A percentile compares a stretch with the other conserved stretches of the same genome.
phyloP scores from a whole-genome alignment of 2,329 filamentous ascomycete genomes.

The Aspergillus sp. region DNA sequence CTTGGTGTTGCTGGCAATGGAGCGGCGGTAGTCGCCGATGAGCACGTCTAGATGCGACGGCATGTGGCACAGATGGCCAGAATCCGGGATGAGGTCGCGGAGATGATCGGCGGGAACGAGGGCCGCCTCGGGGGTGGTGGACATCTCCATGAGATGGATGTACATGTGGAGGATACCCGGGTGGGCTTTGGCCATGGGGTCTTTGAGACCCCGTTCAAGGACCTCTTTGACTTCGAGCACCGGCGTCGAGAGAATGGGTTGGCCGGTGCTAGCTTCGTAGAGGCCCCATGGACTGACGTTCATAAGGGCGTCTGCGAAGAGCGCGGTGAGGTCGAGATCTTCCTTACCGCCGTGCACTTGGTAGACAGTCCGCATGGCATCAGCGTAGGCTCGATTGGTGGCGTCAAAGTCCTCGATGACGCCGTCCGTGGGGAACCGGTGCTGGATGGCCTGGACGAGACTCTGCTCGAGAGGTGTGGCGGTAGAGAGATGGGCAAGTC shows the following conservation, averaged over 20 bases:
- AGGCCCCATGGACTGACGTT: constrained; percentile 62
- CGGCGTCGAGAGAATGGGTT: constrained; percentile 52
- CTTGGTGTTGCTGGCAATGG: constrained; percentile 63
- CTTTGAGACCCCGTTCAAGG: constrained; percentile 56
- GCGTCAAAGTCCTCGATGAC: constrained; percentile 48
- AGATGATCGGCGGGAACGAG: constrained; percentile 61
- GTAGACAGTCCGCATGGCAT: constrained; percentile 59
- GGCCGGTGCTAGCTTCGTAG: constrained; percentile 59
- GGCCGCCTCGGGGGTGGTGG: constrained; percentile 60
- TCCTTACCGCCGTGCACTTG: constrained; percentile 40
- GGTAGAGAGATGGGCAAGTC: not conserved
- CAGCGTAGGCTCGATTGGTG: constrained; percentile 59
- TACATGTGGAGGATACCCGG: constrained; percentile 72
- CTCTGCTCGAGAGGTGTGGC: constrained; percentile 48
- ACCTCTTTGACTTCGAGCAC: constrained; percentile 58
- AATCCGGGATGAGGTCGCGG: constrained; percentile 63
- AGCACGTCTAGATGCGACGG: constrained; percentile 72
- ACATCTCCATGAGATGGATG: constrained; percentile 77
- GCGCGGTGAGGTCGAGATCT: constrained; percentile 59
- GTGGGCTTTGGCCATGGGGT: constrained; percentile 53
- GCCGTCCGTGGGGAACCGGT: constrained; percentile 57
- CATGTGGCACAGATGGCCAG: constrained; percentile 72
- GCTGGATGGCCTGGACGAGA: constrained; percentile 47
- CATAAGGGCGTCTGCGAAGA: constrained; percentile 65
- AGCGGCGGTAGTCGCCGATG: constrained; percentile 67